Evolutionary conservation across 306 rosid species (phyloP).

Genomic region (Cicer pinnatifidum): DNA sequence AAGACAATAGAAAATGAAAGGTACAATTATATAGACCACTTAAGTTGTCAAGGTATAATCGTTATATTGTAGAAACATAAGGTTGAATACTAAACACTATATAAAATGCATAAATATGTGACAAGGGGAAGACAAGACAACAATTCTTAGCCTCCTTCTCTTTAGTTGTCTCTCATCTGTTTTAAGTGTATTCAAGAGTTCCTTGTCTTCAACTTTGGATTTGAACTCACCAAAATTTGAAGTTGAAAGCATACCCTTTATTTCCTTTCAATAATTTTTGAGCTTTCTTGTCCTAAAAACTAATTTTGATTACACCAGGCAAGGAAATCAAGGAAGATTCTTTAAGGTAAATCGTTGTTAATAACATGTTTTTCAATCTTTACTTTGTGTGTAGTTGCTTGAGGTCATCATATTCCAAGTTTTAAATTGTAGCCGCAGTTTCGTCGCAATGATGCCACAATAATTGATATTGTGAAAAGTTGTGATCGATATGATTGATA

Average conservation of each 20-base stretch:
- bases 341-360: constrained; percentile 10
- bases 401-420: not conserved
- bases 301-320: constrained; percentile 13
- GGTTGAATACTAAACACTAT: constrained; percentile 40
- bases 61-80: constrained; percentile 46
- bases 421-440: not conserved
- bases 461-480: not conserved
- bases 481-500: not conserved
- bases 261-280: not conserved
- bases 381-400: not conserved
- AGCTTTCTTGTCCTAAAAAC: constrained; percentile 32
- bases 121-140: constrained; percentile 28
- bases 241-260: constrained; percentile 27
- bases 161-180: constrained; percentile 9
- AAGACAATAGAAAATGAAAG: constrained; percentile 30
- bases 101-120: constrained; percentile 50
- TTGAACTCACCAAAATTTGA: constrained; percentile 12
- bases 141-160: constrained; percentile 35
- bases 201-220: constrained; percentile 32
- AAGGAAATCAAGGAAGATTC: constrained; percentile 37
- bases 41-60: constrained; percentile 40
- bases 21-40: constrained; percentile 31
- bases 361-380: not conserved
- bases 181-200: constrained; percentile 11
- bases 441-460: too few relatives aligned